Conservation (phyloP, 2,329 filamentous ascomycete species). For the Beauveria scarabaeidicola region DNA sequence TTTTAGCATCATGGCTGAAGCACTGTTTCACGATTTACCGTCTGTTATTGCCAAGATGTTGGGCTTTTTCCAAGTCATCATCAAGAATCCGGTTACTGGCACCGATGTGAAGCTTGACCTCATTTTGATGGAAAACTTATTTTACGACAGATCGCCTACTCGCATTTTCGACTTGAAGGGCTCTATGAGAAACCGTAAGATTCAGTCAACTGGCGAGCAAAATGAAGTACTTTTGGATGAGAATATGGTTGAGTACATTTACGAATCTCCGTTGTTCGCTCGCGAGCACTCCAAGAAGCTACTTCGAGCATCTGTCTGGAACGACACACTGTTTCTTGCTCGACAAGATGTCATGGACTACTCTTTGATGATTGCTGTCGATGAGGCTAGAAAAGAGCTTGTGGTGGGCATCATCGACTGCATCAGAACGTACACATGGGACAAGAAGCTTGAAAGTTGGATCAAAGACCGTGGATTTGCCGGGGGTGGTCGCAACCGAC, state of each 20-base stretch:
- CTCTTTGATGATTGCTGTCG: conserved; percentile 94
- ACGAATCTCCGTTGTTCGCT: conserved; percentile 90
- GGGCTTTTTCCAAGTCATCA: conserved; percentile 93
- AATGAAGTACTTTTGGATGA: conserved; percentile 96
- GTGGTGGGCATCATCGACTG: conserved; percentile 98
- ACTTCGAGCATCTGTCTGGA: conserved; percentile 85
- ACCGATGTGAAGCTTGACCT: conserved; percentile 93
- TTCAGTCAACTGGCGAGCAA: conserved; percentile 88
- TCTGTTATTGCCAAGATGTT: conserved; percentile 99
- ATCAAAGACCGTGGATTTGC: conserved; percentile 93
- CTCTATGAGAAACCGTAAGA: conserved; percentile 97
- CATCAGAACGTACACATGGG: conserved; percentile 97
- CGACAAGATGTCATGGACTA: conserved; percentile 99
- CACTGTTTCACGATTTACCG: conserved; percentile 87
- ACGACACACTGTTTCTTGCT: conserved; percentile 91
- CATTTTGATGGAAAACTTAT: conserved; percentile 93
- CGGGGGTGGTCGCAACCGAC: conserved; percentile 67
- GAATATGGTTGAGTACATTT: conserved; percentile 99
- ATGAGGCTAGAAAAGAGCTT: conserved; percentile 80
- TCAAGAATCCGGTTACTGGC: conserved; percentile 87
- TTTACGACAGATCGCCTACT: conserved; percentile 86
- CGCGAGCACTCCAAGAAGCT: conserved; percentile 95
- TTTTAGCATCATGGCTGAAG: conserved; percentile 94
- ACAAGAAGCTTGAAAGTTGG: conserved; percentile 99
- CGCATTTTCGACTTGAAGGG: conserved; percentile 95